Evolutionary conservation across 352 stramenopile genomes (phyloP).

Genomic region (Phytophthora cajani): DNA sequence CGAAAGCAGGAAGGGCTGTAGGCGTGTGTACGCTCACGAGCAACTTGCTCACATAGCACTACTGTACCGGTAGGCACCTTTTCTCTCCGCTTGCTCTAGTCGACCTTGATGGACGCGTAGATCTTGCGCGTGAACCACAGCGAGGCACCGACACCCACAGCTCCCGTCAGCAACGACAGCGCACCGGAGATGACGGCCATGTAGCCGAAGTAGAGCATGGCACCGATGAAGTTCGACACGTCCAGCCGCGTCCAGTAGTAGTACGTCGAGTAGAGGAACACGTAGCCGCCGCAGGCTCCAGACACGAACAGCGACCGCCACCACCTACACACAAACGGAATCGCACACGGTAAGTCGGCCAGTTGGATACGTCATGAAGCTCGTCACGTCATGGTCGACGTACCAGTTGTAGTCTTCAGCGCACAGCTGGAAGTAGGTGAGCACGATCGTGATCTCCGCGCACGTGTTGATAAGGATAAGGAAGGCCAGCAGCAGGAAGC

Average conservation of each 20-base stretch:
- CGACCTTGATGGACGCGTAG: slow-evolving; percentile 87
- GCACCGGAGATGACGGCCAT: slow-evolving; percentile 98
- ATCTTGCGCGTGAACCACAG: slow-evolving; percentile 99
- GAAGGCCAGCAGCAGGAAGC: slow-evolving; percentile 98
- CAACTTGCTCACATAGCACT: slow-evolving; percentile 10
- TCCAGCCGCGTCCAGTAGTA: slow-evolving; percentile 98
- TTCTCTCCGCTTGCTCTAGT: slow-evolving; percentile 33
- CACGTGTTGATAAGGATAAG: slow-evolving; percentile 98
- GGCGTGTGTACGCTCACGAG: slow-evolving; percentile 15
- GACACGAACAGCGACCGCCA: slow-evolving; percentile 99
- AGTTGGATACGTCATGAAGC: background rate
- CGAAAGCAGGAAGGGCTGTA: slow-evolving; percentile 4
- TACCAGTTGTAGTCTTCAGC: slow-evolving; percentile 99
- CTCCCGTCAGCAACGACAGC: slow-evolving; percentile 97
- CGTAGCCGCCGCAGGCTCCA: slow-evolving; percentile 96
- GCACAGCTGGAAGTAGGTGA: slow-evolving; percentile 99
- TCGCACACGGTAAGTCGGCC: background rate
- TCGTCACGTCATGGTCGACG: slow-evolving; percentile 24
- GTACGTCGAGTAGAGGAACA: slow-evolving; percentile 99
- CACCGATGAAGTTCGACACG: slow-evolving; percentile 92
- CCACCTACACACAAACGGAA: slow-evolving; percentile 69
- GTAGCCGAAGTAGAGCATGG: slow-evolving; percentile 98
- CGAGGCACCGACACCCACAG: slow-evolving; percentile 96
- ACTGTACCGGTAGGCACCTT: slow-evolving; percentile 3
- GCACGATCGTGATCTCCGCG: slow-evolving; percentile 99